Evolutionary conservation across 2,329 filamentous ascomycete species (phyloP), one percentile per base, ranked within the genome.

Genomic region (Tolypocladium ovalisporum): DNA sequence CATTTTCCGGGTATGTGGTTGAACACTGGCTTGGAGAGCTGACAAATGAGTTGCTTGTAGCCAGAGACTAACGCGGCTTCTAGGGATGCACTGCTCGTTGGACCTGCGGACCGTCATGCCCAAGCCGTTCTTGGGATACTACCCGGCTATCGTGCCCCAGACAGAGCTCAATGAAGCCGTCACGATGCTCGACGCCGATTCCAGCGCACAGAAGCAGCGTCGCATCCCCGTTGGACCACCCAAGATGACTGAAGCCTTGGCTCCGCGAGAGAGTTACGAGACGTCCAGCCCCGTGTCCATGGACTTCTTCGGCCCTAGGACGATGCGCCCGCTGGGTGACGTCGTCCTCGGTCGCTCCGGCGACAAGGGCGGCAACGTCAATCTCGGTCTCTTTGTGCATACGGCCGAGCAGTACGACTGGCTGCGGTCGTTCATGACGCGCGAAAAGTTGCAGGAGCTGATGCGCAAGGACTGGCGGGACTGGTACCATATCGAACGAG

Each of bases 331-430:
- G 0, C 62, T 72, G 0, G 69, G 70, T 0, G 65, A 70, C 36
- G 56, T 71, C 7, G 67, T 64, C 2, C 62, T 68, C 4, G 68
- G 59, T 4, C 62, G 70, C 7, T 70, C 69, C 0, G 68, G 70
- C 8, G 76, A 79, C 60, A 79, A 78, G 59, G 74, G 70, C 0
- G 68, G 68, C 2, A 72, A 78, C 61, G 65, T 70, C 47, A 79
- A 78, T 57, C 65, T 76, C 22, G 76, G 75, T 4, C 66, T 78
- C 55, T 81, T 76, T 62, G 74, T 77, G 5, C 67, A 72, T n/a
- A 65, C 69, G 37, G 61, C 63, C 1, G 71, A 75, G 56, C 74
- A 78, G 62, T 79, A 72, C 66, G 68, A 75, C 19, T 77, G 76
- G 76, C 63, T 78, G 17, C 70, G 74, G 32, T 64, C 64, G 4